Base-by-base conservation (phyloP, 2,329 filamentous ascomycete species). In the Fulvia fulva region DNA sequence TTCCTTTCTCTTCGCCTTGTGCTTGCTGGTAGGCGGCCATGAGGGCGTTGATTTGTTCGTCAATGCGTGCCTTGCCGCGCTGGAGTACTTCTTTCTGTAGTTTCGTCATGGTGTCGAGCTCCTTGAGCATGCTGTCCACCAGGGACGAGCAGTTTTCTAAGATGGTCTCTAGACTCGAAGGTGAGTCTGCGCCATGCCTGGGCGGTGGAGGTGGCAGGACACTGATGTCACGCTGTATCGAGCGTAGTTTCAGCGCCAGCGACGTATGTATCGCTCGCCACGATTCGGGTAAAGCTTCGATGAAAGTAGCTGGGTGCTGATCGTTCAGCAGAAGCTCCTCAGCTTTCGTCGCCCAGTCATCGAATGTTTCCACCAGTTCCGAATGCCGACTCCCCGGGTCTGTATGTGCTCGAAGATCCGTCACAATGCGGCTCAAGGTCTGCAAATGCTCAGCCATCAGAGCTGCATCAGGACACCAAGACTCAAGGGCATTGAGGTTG, bases 21-120 rank as follows among this genome's bases (percentile, higher is more conserved):
- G 53, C 51, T 9, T 46, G 41, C 11, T 49, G 53, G 21, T 49
- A 59, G 22, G 46, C 54, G 2, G 49, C 46, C 22, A 63, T 51
- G 16, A 68, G 45, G 16, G 56, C 60, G 30, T 62, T 63, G 14
- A 71, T 66, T 46, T 66, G 64, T 41, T 67, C 59, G 19, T 73
- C 69, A n/a, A 88, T 81, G 83, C 86, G 87, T 44, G 75, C 76
- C 56, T 78, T 78, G 71, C 89, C 86, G 46, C 79, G 76, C 49
- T 72, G 74, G 53, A 84, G 71, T 4, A 83, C 81, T 64, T 84
- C 83, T 49, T 73, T 74, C 72, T 87, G 84, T 56, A 89, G 81
- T 65, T 80, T 77, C 56, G 78, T 78, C 86, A 89, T 88, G 59
- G 80, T 60, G n/a, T 71, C 71, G 61, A 89, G 73, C 74, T 88